Evolutionary conservation across 2,329 filamentous ascomycete genomes (phyloP).

Genomic region (Exophiala dermatitidis): DNA sequence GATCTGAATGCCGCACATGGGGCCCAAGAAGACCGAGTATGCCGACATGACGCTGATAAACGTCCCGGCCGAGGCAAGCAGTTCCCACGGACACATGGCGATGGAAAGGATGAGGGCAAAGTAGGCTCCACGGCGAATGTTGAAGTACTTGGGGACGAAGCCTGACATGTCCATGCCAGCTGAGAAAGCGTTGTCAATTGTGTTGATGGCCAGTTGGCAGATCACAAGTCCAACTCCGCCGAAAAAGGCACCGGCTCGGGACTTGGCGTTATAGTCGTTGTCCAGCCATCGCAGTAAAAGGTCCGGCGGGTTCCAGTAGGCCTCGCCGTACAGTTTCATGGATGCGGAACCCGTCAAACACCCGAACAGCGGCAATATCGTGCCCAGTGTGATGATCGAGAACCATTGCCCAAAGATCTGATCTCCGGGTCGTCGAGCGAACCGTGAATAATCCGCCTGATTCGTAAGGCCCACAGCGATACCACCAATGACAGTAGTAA

Average conservation of each 20-base stretch:
- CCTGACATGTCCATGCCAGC: constrained; percentile 51
- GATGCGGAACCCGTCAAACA: constrained; percentile 30
- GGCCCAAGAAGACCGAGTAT: constrained; percentile 43
- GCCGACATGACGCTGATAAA: constrained; percentile 43
- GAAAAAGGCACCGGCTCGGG: constrained; percentile 43
- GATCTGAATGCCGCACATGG: constrained; percentile 32
- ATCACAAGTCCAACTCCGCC: constrained; percentile 40
- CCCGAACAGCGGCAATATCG: constrained; percentile 35
- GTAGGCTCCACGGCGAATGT: constrained; percentile 49
- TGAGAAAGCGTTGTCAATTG: constrained; percentile 44
- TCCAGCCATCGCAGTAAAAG: constrained; percentile 22
- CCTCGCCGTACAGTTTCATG: constrained; percentile 31
- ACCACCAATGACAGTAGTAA: constrained; percentile 31
- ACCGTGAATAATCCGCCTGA: constrained; percentile 33
- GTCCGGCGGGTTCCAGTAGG: constrained; percentile 36
- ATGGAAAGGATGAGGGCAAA: constrained; percentile 42
- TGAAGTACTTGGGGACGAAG: constrained; percentile 48
- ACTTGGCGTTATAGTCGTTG: constrained; percentile 30
- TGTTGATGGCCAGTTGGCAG: constrained; percentile 41
- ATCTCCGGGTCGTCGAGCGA: constrained; percentile 35
- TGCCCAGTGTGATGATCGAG: constrained; percentile 34
- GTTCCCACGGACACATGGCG: constrained; percentile 45
- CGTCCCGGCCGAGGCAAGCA: constrained; percentile 40
- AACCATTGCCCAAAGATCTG: constrained; percentile 38
- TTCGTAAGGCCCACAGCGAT: constrained; percentile 31